A percentile compares a stretch with the other conserved stretches of the same genome.
Evolutionary conservation across 2,329 filamentous ascomycete species (phyloP).

Genomic region (Pseudonectria buxi): DNA sequence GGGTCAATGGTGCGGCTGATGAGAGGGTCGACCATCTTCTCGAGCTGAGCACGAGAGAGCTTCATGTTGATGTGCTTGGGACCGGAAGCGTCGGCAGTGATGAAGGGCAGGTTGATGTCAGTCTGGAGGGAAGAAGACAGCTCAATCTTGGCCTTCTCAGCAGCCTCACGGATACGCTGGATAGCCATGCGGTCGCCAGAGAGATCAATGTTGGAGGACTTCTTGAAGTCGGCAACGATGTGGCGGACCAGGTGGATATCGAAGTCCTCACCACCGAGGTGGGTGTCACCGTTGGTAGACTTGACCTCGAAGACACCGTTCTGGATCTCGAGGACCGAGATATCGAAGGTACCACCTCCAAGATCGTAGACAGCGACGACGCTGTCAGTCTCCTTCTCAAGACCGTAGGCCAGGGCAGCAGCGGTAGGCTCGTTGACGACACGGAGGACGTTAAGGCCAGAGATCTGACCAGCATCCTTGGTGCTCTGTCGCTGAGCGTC

Average conservation of each 20-base stretch:
- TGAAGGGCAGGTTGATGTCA: constrained; percentile 98
- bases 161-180: constrained; percentile 96
- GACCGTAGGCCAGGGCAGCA: constrained; percentile 89
- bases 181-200: constrained; percentile 94
- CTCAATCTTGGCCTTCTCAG: constrained; percentile 99
- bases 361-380: constrained; percentile 95
- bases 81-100: constrained; percentile 89
- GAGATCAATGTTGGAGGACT: constrained; percentile 85
- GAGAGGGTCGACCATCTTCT: constrained; percentile 84
- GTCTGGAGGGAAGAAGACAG: constrained; percentile 91
- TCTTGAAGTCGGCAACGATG: constrained; percentile 94
- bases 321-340: constrained; percentile 95
- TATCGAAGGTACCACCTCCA: constrained; percentile 98
- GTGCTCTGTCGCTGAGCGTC: constrained; percentile 96
- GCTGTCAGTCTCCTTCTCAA: constrained; percentile 88
- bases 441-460: constrained; percentile 92
- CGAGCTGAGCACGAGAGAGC: constrained; percentile 86
- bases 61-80: constrained; percentile 98
- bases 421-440: constrained; percentile 98
- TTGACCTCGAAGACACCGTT: constrained; percentile 98
- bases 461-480: constrained; percentile 95
- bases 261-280: constrained; percentile 97
- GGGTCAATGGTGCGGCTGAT: constrained; percentile 83
- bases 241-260: constrained; percentile 92
- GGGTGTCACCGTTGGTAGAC: constrained; percentile 97